Conservation (phyloP, 441 rosid species). For the Pelargonium citronellum region DNA sequence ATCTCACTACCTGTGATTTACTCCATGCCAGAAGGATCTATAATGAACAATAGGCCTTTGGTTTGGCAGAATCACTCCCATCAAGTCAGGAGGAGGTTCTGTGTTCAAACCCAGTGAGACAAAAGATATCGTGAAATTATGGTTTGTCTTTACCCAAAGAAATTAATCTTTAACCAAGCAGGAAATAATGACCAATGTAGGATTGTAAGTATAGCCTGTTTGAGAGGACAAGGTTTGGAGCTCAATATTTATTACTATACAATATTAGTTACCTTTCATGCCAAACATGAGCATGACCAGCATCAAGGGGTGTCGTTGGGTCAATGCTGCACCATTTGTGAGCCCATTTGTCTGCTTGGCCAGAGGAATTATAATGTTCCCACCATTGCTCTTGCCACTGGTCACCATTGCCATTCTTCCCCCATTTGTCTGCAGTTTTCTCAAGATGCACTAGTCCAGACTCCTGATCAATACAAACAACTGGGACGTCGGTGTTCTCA, state of each 20-base stretch:
- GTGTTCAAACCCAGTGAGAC: too few species aligned
- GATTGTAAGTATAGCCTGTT: background rate
- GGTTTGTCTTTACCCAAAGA: background rate
- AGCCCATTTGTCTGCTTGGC: constrained; percentile 90
- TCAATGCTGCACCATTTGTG: constrained; percentile 93
- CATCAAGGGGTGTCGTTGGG: constrained; percentile 65
- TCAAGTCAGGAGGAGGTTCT: too few species aligned
- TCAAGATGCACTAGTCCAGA: constrained; percentile 65
- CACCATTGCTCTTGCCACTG: constrained; percentile 97
- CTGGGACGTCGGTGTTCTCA: constrained; percentile 3
- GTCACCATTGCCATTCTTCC: constrained; percentile 71
- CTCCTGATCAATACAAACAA: constrained; percentile 35
- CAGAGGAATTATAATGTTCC: constrained; percentile 84
- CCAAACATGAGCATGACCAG: constrained; percentile 96
- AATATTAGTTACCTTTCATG: constrained; percentile 66
- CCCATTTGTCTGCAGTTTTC: constrained; percentile 95
- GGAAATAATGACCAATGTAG: too few species aligned
- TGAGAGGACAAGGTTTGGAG: background rate
- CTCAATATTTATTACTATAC: background rate
- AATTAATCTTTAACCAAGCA: background rate
- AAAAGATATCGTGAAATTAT: too few species aligned
- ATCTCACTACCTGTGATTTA: too few species aligned
- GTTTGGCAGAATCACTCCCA: too few species aligned
- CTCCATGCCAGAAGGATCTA: too few species aligned
- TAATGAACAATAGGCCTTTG: too few species aligned